Evolutionary conservation across 2,329 filamentous ascomycete genomes (phyloP), one percentile per base, ranked within the genome.

Genomic region (Cadophora malorum): DNA sequence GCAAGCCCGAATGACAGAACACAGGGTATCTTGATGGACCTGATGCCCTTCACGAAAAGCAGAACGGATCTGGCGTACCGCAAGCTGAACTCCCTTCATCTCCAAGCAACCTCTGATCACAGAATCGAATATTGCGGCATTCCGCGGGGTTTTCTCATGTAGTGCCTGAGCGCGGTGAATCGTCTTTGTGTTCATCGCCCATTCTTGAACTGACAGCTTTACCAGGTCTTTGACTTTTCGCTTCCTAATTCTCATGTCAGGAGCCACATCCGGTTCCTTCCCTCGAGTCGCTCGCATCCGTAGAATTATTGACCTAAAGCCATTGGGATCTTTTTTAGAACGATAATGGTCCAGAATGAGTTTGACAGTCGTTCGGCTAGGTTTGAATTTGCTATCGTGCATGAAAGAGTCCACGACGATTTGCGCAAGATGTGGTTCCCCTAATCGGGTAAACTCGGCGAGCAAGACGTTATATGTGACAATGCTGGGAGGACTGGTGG

Each of bases 401-500:
- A 86, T 78, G 63, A 87, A 85, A 0, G 82, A 84, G 61, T 85
- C 78, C 23, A 87, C 80, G 38, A 90, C 81, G n/a, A 81, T 74
- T 47, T 87, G 81, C 4, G 85, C 83, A 21, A 90, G 79, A 47
- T 80, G 78, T 65, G 83, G 80, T 63, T 84, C 80, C 33, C 83
- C 80, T 5, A 84, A 76, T 38, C 82, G 81, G 63, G 85, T 83
- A 62, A 95, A 88, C n/a, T 86, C 86, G n/a, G 86, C 77, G 2
- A 95, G 84, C 31, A 96, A 82, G 14, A 85, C 84, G 75, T 94
- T 94, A 80, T 89, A 93, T 3, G 89, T 93, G 71, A 88, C 83
- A 45, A 91, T 84, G 69, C 87, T 87, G 0, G 91, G 90, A 0
- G 88, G 85, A 21, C 86, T 81, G 1, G 83, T 77, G 2, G 87